A percentile compares a stretch with the other conserved stretches of the same genome.
phyloP scores from a whole-genome alignment of 176 grass and related monocot genomes.

The Aegilops bicornis region DNA sequence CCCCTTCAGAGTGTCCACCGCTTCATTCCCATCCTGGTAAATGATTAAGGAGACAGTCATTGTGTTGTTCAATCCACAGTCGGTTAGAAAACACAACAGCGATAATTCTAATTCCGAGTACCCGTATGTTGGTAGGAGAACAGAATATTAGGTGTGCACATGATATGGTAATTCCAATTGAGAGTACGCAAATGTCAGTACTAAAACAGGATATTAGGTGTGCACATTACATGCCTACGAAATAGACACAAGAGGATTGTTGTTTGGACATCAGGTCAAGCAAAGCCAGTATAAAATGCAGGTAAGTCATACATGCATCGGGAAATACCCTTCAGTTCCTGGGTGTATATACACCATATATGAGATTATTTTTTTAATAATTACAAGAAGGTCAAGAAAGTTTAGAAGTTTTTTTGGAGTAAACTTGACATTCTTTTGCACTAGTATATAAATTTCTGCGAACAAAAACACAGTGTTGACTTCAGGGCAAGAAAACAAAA shows the following conservation, averaged over 20 bases:
- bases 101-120: neutral
- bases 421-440: no score
- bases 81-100: neutral
- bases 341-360: no score
- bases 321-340: no score
- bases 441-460: no score
- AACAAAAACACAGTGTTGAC: no score
- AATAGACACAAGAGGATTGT: neutral
- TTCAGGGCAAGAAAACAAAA: no score
- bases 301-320: neutral
- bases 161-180: neutral
- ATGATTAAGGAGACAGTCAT: neutral
- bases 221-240: neutral
- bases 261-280: neutral
- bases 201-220: neutral
- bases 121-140: neutral
- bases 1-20: conserved; percentile 18
- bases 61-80: neutral
- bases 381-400: no score
- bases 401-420: no score
- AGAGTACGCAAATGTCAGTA: neutral
- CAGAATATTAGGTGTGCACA: neutral
- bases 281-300: neutral
- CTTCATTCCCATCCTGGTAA: conserved; percentile 13
- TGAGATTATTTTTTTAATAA: no score